phyloP scores from a whole-genome alignment of 2,329 filamentous ascomycete species.

The Colletotrichum sp. region DNA sequence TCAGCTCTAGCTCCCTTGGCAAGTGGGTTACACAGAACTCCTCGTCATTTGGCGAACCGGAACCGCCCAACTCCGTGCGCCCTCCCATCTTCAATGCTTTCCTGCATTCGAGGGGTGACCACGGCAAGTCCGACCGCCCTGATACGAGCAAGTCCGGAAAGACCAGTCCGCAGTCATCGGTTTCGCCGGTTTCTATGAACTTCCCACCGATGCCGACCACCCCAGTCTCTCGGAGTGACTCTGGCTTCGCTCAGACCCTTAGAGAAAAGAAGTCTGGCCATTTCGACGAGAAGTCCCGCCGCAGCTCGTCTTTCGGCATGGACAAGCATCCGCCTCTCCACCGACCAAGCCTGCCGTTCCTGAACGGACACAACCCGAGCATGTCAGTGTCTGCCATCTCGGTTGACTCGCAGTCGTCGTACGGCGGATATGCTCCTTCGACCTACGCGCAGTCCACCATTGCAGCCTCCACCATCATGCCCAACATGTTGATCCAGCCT shows the following conservation, averaged over 20 bases:
- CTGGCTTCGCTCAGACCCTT: conserved; percentile 86
- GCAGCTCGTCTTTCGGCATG: conserved; percentile 91
- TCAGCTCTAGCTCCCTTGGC: conserved; percentile 74
- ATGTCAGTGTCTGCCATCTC: conserved; percentile 65
- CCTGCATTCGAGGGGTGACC: conserved; percentile 73
- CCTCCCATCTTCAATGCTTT: conserved; percentile 91
- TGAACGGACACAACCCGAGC: conserved; percentile 67
- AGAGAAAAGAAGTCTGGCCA: conserved; percentile 95
- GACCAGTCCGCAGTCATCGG: conserved; percentile 66
- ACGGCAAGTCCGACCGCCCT: conserved; percentile 74
- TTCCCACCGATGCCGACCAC: conserved; percentile 80
- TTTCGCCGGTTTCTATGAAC: conserved; percentile 78
- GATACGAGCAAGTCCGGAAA: conserved; percentile 72
- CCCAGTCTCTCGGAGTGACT: conserved; percentile 87
- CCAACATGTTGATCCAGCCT: conserved; percentile 79
- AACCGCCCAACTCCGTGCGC: conserved; percentile 53
- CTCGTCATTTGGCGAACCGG: conserved; percentile 78
- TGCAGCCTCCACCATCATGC: conserved; percentile 86
- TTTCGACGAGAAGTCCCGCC: conserved; percentile 81
- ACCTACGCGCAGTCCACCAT: conserved; percentile 87
- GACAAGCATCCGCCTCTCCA: conserved; percentile 72
- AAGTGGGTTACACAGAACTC: conserved; percentile 92
- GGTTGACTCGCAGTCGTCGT: conserved; percentile 72
- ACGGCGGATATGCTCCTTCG: conserved; percentile 79
- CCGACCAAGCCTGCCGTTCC: conserved; percentile 76